A percentile compares a stretch with the other conserved stretches of the same genome.
These are phyloP conservation scores for Fagopyrum esculentum DNA, from an alignment of 148 eudicot genomes.

Conservation along the genomic window DNA sequence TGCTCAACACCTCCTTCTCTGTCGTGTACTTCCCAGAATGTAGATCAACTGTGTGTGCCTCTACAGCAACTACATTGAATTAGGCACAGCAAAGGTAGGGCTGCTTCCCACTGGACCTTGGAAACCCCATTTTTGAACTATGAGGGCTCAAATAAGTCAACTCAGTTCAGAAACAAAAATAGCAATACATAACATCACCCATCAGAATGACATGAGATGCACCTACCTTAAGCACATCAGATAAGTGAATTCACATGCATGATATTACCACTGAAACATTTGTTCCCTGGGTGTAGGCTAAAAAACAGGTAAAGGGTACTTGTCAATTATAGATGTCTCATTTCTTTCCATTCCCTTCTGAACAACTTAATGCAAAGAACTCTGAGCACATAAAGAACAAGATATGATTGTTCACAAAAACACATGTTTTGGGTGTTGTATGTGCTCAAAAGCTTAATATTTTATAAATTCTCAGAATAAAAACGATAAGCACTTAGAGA, in stretches of 20 bases:
- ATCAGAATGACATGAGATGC: background rate
- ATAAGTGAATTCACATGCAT: too few relatives aligned
- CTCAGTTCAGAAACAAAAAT: too few relatives aligned
- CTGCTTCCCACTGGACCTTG: background rate
- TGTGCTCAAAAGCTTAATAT: background rate
- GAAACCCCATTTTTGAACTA: background rate
- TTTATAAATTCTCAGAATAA: background rate
- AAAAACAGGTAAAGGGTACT: background rate
- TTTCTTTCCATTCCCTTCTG: background rate
- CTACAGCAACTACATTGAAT: background rate
- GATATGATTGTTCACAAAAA: background rate
- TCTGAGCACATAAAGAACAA: conserved; percentile 1
- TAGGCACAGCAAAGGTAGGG: background rate
- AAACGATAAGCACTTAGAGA: background rate
- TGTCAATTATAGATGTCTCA: background rate
- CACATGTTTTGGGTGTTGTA: background rate
- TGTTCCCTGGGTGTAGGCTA: background rate
- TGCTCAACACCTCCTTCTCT: background rate
- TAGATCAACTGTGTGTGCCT: background rate
- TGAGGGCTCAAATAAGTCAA: too few relatives aligned
- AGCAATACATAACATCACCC: too few relatives aligned
- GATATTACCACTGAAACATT: too few relatives aligned
- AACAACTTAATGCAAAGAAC: background rate
- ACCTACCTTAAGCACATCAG: background rate
- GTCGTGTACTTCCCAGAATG: background rate